A percentile compares a stretch with the other conserved stretches of the same genome.
Conservation (phyloP, 805 yeast genomes). For the Tetrapisispora fleetii region DNA sequence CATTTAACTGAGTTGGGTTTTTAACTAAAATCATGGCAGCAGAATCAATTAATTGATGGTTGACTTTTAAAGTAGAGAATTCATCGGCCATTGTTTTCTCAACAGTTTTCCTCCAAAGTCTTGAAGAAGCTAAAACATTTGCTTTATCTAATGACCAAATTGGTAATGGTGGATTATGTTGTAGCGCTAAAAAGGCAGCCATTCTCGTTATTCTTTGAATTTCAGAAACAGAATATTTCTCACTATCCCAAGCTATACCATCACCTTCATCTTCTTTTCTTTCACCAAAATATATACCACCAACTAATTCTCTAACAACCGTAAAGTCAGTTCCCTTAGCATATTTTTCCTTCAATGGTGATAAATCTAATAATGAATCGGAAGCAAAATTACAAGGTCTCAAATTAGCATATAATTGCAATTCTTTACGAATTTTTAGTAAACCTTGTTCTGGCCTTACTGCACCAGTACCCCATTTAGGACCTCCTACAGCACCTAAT, state of each 20-base stretch:
- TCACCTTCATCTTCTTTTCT: constrained; percentile 84
- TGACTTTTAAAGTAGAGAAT: constrained; percentile 78
- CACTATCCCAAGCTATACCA: constrained; percentile 89
- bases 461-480: constrained; percentile 96
- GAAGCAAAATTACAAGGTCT: constrained; percentile 93
- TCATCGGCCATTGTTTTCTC: constrained; percentile 75
- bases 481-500: constrained; percentile 98
- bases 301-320: constrained; percentile 93
- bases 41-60: constrained; percentile 95
- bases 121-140: constrained; percentile 89
- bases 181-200: constrained; percentile 96
- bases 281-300: constrained; percentile 96
- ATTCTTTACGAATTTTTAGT: constrained; percentile 86
- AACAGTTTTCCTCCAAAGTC: constrained; percentile 93
- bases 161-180: constrained; percentile 87
- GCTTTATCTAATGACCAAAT: constrained; percentile 97
- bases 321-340: constrained; percentile 87
- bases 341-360: constrained; percentile 78
- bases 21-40: constrained; percentile 97
- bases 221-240: constrained; percentile 82
- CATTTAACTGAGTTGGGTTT: constrained; percentile 84
- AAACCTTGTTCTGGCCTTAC: constrained; percentile 98
- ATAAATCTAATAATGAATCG: constrained; percentile 70
- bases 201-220: constrained; percentile 92
- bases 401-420: constrained; percentile 88